These are phyloP conservation scores for Plasmodium knowlesi DNA, from an alignment of 169 alveolate genomes.

Conservation along the genomic window DNA sequence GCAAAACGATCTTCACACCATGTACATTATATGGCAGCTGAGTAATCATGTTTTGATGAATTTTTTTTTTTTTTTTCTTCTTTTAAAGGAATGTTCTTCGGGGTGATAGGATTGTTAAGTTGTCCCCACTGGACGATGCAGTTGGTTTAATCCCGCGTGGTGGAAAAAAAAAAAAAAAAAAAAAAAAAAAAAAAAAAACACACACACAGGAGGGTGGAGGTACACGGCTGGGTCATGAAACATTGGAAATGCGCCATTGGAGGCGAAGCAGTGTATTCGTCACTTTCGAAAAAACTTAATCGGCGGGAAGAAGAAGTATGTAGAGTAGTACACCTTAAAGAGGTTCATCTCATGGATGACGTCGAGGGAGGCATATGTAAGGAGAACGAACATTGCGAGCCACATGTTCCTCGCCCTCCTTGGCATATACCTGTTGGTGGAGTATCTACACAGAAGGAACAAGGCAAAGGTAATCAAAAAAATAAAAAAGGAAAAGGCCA, in stretches of 20 bases:
- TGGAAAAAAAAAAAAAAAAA: neutral
- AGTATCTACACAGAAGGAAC: neutral
- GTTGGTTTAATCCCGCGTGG: neutral
- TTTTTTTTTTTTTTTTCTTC: no score
- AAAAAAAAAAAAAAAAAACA: neutral
- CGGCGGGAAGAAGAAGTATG: constrained; percentile 56
- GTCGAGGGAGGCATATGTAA: constrained; percentile 6
- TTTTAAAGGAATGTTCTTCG: neutral
- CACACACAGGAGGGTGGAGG: neutral
- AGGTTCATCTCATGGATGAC: constrained; percentile 26
- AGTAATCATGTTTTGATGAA: no score
- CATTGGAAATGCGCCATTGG: neutral
- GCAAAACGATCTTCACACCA: neutral
- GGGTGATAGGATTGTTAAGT: neutral
- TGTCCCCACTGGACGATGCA: neutral
- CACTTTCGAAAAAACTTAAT: constrained; percentile 33
- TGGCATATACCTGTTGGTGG: neutral
- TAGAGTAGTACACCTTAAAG: constrained; percentile 27
- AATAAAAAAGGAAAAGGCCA: constrained; percentile 36
- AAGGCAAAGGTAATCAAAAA: constrained; percentile 14
- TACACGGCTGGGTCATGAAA: neutral
- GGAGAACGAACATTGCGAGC: neutral
- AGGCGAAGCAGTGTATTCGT: neutral
- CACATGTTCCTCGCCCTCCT: neutral
- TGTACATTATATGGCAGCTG: neutral